Percentiles rank a stretch among this genome's conserved stretches.
phyloP scores from a whole-genome alignment of 139 green algal species.

The Medakamo hakoo region DNA sequence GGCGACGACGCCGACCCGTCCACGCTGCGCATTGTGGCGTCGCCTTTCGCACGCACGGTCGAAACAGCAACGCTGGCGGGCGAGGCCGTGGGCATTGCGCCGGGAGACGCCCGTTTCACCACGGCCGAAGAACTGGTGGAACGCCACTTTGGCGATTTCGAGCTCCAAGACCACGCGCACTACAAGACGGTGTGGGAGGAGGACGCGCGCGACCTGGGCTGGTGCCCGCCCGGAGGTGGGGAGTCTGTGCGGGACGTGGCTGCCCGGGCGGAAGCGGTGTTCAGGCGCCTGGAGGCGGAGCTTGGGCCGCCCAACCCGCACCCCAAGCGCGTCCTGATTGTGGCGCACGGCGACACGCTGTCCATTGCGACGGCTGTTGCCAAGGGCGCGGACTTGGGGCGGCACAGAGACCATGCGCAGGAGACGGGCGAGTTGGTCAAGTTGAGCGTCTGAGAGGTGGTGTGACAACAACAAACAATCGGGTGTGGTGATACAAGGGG shows the following conservation, averaged over 20 bases:
- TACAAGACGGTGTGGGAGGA: background rate
- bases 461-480: no score
- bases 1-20: background rate
- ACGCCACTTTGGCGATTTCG: conserved; percentile 8
- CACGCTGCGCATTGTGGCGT: conserved; percentile 4
- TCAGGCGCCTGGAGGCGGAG: background rate
- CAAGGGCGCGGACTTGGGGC: background rate
- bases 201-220: background rate
- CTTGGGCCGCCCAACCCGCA: background rate
- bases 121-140: conserved; percentile 3
- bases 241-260: background rate
- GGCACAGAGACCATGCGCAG: background rate
- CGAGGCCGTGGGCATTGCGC: background rate
- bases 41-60: conserved; percentile 12
- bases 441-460: background rate
- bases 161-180: conserved; percentile 2
- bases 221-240: no score
- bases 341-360: conserved; percentile 10
- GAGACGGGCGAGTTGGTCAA: background rate
- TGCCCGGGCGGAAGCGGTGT: background rate
- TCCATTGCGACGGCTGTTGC: conserved; percentile 7
- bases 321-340: conserved; percentile 10
- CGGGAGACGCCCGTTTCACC: background rate
- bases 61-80: conserved; percentile 8
- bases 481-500: no score